phyloP scores from a whole-genome alignment of 2,329 filamentous ascomycete species.

The Colletotrichum karsti region DNA sequence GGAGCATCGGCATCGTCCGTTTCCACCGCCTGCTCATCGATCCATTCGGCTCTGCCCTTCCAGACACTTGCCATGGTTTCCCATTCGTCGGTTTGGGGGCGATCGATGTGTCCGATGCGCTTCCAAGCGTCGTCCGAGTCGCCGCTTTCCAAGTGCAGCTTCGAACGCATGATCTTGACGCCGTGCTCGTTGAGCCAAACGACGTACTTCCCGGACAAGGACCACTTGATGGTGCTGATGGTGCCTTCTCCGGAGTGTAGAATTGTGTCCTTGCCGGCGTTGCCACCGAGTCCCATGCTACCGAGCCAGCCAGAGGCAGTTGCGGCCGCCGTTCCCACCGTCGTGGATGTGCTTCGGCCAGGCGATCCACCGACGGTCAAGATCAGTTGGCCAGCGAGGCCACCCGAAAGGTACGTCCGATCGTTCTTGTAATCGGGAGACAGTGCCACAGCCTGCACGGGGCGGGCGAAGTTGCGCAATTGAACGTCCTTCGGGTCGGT shows the following conservation, averaged over 20 bases:
- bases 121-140: slow-evolving; percentile 92
- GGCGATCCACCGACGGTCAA: slow-evolving; percentile 83
- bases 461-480: slow-evolving; percentile 90
- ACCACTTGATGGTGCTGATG: slow-evolving; percentile 95
- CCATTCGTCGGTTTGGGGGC: slow-evolving; percentile 87
- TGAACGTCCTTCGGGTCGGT: slow-evolving; percentile 90
- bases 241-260: slow-evolving; percentile 92
- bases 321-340: slow-evolving; percentile 82
- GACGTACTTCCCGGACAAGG: slow-evolving; percentile 88
- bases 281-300: slow-evolving; percentile 81
- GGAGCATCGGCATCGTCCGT: slow-evolving; percentile 67
- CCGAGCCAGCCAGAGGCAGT: slow-evolving; percentile 92
- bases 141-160: slow-evolving; percentile 78
- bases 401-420: slow-evolving; percentile 88
- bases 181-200: slow-evolving; percentile 97
- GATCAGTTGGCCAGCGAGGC: slow-evolving; percentile 86
- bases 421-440: slow-evolving; percentile 95
- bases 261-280: slow-evolving; percentile 84
- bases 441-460: slow-evolving; percentile 90
- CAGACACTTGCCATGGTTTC: slow-evolving; percentile 96
- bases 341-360: slow-evolving; percentile 88
- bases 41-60: slow-evolving; percentile 93
- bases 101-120: slow-evolving; percentile 89
- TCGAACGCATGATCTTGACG: slow-evolving; percentile 96
- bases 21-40: slow-evolving; percentile 84